These are phyloP conservation scores for Aspergillus campestris DNA, from an alignment of 495 filamentous ascomycete species.

Conservation along the genomic window DNA sequence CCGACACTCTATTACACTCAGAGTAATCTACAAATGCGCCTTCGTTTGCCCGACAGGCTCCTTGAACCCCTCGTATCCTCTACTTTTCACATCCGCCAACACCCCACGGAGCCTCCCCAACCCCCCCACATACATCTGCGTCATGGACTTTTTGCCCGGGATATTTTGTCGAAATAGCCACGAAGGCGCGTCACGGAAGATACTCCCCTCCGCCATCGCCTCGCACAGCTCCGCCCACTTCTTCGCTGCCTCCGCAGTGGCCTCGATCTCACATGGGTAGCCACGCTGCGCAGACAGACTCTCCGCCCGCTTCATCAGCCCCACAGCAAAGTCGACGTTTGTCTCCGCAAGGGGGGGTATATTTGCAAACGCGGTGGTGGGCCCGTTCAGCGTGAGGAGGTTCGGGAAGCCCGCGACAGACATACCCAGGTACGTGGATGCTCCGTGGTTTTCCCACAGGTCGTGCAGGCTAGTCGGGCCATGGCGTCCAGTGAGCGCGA, in stretches of 20 bases:
- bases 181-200: conserved; percentile 29
- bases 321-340: conserved; percentile 20
- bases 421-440: conserved; percentile 36
- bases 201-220: conserved; percentile 23
- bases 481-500: conserved; percentile 18
- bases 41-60: neutral
- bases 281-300: conserved; percentile 19
- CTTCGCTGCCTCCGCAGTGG: conserved; percentile 34
- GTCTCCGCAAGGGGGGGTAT: conserved; percentile 36
- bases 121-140: conserved; percentile 11
- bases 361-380: conserved; percentile 36
- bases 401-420: conserved; percentile 25
- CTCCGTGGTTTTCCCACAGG: conserved; percentile 30
- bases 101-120: conserved; percentile 3
- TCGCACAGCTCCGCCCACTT: conserved; percentile 32
- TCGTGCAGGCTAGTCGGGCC: conserved; percentile 24
- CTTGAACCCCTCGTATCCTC: conserved; percentile 6
- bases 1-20: no score
- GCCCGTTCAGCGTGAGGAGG: conserved; percentile 35
- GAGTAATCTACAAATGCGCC: neutral
- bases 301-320: conserved; percentile 12
- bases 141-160: conserved; percentile 23
- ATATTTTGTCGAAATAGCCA: conserved; percentile 28
- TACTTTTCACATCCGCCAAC: conserved; percentile 4
- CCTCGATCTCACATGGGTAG: conserved; percentile 19